Base-by-base conservation (phyloP, 306 rosid genomes). In the Cucumis hystrix region DNA sequence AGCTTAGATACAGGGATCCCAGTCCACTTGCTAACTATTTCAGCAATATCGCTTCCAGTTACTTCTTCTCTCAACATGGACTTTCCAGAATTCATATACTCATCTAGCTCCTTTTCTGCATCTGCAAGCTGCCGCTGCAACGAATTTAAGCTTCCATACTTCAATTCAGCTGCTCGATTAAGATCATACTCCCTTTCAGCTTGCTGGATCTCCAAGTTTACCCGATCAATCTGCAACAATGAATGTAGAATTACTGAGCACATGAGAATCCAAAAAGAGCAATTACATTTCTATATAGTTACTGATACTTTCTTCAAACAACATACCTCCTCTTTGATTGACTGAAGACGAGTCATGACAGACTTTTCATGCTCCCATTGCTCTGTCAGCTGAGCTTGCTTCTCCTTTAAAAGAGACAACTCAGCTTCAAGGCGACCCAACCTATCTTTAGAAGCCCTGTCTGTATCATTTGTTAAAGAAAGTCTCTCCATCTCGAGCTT, bases 281-380 rank as follows among this genome's bases (percentile, higher is more conserved):
- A 30, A 7, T 7, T 33, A 33, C 37, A 33, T 5, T 4, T 33
- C 37, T 33, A 33, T 0, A 33, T 0, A 33, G 37, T 33, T 33
- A 33, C 37, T 4, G 37, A 2, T 45, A 11, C 7, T 47, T 4
- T 12, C 54, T 47, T 47, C 1, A 4, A 12, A 47, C 54, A 47
- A 47, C 41, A 21, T 78, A 95, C 97, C 92, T 92, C 99, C 85
- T 95, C 99, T 83, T 95, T 95, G 82, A 95, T 95, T 3, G 99
- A 95, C 84, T 95, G 99, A 86, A 95, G 81, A 55, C 89, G 87
- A 68, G 99, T 92, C 99, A 95, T 92, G 41, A 95, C 99, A 18
- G 96, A 92, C 85, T 85, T 95, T 79, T 95, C 99, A 75, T 92
- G 97, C 92, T 95, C 99, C 99, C 99, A 95, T 75, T 89, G 97